These are phyloP conservation scores for Straminergon stramineum DNA, from an alignment of 225 moss, liverwort and hornwort species.

Conservation along the genomic window DNA sequence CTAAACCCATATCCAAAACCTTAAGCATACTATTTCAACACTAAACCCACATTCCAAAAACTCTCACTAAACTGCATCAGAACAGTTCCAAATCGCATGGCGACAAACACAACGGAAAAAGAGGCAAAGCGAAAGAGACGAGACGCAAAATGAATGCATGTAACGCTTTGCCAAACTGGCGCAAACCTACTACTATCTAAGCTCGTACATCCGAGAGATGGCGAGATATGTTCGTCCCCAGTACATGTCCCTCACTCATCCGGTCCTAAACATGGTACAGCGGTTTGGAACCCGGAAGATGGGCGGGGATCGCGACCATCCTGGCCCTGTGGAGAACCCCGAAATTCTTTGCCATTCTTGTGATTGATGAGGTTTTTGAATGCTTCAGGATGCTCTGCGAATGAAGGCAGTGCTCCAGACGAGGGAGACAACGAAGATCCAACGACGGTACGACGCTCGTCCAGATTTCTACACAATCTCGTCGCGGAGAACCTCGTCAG, in stretches of 20 bases:
- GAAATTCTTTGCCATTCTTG: neutral
- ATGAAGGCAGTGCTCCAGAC: neutral
- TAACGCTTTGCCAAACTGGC: neutral
- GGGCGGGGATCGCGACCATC: neutral
- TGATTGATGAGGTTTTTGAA: neutral
- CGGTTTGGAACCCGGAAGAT: neutral
- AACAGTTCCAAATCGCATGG: neutral
- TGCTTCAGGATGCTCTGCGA: neutral
- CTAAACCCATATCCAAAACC: neutral
- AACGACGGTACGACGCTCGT: conserved; percentile 12
- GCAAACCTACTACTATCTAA: neutral
- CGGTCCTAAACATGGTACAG: neutral
- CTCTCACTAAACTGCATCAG: neutral
- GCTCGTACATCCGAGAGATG: neutral
- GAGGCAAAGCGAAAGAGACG: neutral
- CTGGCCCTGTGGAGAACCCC: neutral
- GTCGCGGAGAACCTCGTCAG: neutral
- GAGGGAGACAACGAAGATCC: neutral
- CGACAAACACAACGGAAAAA: neutral
- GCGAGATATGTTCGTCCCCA: neutral
- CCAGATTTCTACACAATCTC: neutral
- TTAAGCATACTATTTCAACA: neutral
- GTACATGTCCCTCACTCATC: neutral
- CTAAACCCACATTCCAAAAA: neutral
- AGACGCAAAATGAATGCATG: neutral